Percentiles rank a stretch among this genome's conserved stretches.
phyloP scores from a whole-genome alignment of 2,329 filamentous ascomycete genomes.

The Xylaria polymorpha region DNA sequence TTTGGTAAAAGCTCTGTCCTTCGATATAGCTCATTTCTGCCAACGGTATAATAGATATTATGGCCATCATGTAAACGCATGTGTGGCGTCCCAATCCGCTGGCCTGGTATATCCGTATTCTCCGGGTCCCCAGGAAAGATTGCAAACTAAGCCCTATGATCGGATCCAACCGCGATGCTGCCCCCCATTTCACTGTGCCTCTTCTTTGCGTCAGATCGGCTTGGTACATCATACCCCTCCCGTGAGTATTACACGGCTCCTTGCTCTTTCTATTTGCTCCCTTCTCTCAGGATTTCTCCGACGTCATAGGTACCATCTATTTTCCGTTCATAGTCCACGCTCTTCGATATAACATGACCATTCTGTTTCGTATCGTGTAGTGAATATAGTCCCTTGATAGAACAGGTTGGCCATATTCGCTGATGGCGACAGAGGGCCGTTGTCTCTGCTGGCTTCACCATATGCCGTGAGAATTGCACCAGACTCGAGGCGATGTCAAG shows the following conservation, averaged over 20 bases:
- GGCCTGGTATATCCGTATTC: constrained; percentile 5
- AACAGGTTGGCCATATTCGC: constrained; percentile 5
- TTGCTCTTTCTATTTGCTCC: constrained; percentile 8
- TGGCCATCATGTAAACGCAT: background rate
- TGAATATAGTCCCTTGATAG: background rate
- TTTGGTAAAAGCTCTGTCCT: background rate
- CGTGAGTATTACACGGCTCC: constrained; percentile 2
- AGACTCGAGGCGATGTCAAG: background rate
- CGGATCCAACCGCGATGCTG: constrained; percentile 20
- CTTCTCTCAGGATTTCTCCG: constrained; percentile 3
- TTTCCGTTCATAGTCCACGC: background rate
- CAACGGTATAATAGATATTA: background rate
- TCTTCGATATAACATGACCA: background rate
- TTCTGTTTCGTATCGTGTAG: constrained; percentile 7
- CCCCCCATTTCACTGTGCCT: constrained; percentile 2
- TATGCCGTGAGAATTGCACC: constrained; percentile 3
- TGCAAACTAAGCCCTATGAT: constrained; percentile 33
- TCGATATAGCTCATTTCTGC: background rate
- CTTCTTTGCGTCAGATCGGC: constrained; percentile 1
- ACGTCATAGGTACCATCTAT: constrained; percentile 9
- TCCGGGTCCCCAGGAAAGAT: background rate
- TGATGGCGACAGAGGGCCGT: background rate
- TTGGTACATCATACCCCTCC: constrained; percentile 17
- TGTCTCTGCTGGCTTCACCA: background rate
- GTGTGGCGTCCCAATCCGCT: background rate